phyloP scores from a whole-genome alignment of 75 land plant genomes.

The Chamaecyparis obtusa region DNA sequence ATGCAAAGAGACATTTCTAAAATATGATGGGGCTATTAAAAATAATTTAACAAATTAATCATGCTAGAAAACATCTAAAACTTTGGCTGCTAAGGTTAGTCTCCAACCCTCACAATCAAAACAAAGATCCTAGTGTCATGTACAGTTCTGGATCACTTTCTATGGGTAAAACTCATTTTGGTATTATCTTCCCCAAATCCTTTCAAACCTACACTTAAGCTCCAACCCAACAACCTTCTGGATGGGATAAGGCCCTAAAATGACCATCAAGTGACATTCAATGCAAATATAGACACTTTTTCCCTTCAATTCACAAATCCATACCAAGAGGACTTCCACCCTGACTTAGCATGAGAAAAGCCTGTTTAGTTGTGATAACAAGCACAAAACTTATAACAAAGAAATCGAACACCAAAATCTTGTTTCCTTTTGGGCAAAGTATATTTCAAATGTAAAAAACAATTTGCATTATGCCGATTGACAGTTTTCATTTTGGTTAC shows the following conservation, averaged over 20 bases:
- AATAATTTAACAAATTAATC: no score
- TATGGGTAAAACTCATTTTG: no score
- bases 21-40: no score
- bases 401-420: not conserved
- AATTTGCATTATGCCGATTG: not conserved
- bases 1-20: no score
- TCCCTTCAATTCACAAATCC: not conserved
- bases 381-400: not conserved
- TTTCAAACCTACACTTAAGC: not conserved
- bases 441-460: not conserved
- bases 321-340: not conserved
- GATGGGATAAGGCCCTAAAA: not conserved
- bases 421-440: not conserved
- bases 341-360: not conserved
- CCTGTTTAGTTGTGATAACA: not conserved
- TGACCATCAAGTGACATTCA: not conserved
- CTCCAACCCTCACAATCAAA: not conserved
- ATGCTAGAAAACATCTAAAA: no score
- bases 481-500: not conserved
- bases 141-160: no score
- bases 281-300: not conserved
- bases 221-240: not conserved
- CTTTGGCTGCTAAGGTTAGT: not conserved
- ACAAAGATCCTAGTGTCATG: not conserved
- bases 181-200: not conserved